Evolutionary conservation across 2,329 filamentous ascomycete species (phyloP), one percentile per base, ranked within the genome.

Genomic region (Lithohypha guttulata): DNA sequence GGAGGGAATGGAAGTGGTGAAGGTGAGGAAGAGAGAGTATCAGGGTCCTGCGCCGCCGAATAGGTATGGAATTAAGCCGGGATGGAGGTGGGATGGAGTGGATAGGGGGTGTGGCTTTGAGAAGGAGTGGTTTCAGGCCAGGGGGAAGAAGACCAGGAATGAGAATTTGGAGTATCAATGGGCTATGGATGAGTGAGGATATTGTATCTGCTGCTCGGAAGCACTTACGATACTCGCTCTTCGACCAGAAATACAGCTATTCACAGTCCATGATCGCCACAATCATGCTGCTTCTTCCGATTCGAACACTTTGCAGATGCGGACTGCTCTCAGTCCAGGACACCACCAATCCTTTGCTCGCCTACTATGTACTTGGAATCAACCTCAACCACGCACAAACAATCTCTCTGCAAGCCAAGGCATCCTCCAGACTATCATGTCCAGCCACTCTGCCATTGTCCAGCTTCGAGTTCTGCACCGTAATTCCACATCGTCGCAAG

Each of bases 31-130:
- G 48, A 84, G 81, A 3, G 58, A 82, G 3, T 98, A 96, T 58
- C 66, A 77, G 44, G 91, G 89, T 0, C 72, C 79, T 0, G 83
- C 81, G 41, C 73, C 83, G 54, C 91, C 91, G 30, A 98, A 98
- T 68, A 73, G 91, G 14, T 96, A 96, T 63, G 84, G 84, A 1
- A 96, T 98, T 45, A 71, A 80, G 44, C 91, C 91, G 0, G 93
- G 91, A 0, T 85, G 93, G 64, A 70, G 84, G 48, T 98, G 91
- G 91, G 91, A 98, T 67, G 91, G 93, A 4, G 91, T 98, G 13
- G 91, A 98, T 66, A 71, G 91, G 49, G 72, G 84, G 14, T 98
- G 85, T 62, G 89, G 89, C 0, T 96, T 95, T 57, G 91, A 98
- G 65, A 81, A 76, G 46, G 81, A 95, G 56, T 82, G 87, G 64